Base-by-base conservation (phyloP, 2,329 filamentous ascomycete species). In the Lachnellula cervina region DNA sequence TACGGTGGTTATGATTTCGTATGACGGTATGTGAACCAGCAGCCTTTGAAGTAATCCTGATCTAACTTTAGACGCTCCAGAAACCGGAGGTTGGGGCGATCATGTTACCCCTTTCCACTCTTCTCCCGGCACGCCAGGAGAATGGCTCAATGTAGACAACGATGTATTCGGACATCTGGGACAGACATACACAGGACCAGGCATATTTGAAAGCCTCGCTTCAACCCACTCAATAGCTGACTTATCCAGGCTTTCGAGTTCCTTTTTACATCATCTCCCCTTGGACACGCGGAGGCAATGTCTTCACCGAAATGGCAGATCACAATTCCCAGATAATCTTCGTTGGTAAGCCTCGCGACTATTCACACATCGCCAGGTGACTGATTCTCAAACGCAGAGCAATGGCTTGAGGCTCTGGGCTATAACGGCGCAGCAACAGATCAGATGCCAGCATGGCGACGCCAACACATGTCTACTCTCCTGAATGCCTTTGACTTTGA, bases 251-350 rank as follows among this genome's bases (percentile, higher is more conserved):
- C 28, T 76, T 79, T 63, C 77, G 80, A 7, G 70, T 81, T 2
- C 79, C 79, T 0, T 78, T 81, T 57, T 77, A 78, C 60, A 80
- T 82, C 65, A 72, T 82, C 53, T 81, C 79, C 0, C 79, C 79
- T 0, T 82, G 77, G 73, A 82, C 79, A 0, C 76, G 79, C 14
- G 76, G 77, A 11, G 76, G 75, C 8, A 74, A 77, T 21, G 77
- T 82, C 2, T 80, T 79, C 58, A 79, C 77, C 0, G 79, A 81
- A 62, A 76, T 77, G 44, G 72, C 75, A 5, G 80, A 82, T 61
- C 80, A 82, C 65, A 80, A 74, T 59, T 81, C 79, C 0, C 79
- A 81, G 56, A 77, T 81, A 28, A 67, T 79, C 43, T 81, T 82
- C 60, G 63, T 82, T 1, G 79, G 54, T 56, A 42, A 19, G 54